These are phyloP conservation scores for Gryganskiella cystojenkinii DNA, from an alignment of 192 early-diverging fungal genomes.

Conservation along the genomic window DNA sequence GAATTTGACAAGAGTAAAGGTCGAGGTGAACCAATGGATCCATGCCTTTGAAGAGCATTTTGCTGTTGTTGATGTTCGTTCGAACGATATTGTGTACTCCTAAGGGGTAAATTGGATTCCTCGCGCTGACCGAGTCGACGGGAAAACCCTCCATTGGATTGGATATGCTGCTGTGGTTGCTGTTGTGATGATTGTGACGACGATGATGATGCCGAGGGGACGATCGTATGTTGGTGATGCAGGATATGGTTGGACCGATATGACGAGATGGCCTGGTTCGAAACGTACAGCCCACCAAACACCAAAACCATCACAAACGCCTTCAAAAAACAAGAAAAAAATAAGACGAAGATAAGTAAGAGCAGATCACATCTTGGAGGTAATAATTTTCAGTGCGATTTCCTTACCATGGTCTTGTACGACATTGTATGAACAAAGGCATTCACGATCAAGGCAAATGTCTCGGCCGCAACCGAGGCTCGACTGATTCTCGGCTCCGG, in stretches of 20 bases:
- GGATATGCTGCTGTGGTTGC: too few relatives aligned
- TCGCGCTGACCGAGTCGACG: too few relatives aligned
- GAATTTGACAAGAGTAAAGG: too few relatives aligned
- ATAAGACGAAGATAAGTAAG: not conserved
- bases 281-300: constrained; percentile 36
- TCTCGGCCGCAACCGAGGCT: constrained; percentile 82
- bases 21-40: too few relatives aligned
- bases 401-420: constrained; percentile 82
- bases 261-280: constrained; percentile 32
- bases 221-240: constrained; percentile 25
- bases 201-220: constrained; percentile 3
- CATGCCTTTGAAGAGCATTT: too few relatives aligned
- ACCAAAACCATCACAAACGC: constrained; percentile 29
- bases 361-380: not conserved
- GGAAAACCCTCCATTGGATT: too few relatives aligned
- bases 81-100: too few relatives aligned
- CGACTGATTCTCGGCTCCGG: constrained; percentile 73
- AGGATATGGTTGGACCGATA: constrained; percentile 33
- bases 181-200: too few relatives aligned
- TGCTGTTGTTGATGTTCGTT: too few relatives aligned
- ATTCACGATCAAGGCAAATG: constrained; percentile 84
- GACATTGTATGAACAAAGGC: constrained; percentile 86
- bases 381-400: too few relatives aligned
- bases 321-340: constrained; percentile 1
- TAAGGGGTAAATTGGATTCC: too few relatives aligned